These are phyloP conservation scores for Bimuria novae-zelandiae DNA, from an alignment of 2,329 filamentous ascomycete genomes.

Conservation along the genomic window DNA sequence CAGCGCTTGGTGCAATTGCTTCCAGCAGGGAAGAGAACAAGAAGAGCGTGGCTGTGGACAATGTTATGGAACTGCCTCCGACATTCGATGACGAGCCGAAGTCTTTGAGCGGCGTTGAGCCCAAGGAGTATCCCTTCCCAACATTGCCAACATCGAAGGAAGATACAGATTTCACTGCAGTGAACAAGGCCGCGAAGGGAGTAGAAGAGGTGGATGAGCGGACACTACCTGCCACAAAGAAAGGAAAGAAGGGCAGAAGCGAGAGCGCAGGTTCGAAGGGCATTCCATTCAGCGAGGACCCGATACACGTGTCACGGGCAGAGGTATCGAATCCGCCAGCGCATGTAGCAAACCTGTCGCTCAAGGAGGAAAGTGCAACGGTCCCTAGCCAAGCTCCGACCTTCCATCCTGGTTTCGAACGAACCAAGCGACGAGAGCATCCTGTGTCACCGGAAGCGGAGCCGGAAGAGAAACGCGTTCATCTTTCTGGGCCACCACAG, in stretches of 20 bases:
- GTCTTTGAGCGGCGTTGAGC: constrained; percentile 17
- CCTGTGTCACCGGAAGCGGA: constrained; percentile 39
- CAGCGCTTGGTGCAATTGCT: constrained; percentile 7
- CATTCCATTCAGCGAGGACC: constrained; percentile 5
- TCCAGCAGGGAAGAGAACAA: constrained; percentile 10
- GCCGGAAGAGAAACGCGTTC: constrained; percentile 41
- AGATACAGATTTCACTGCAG: neutral
- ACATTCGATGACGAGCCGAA: constrained; percentile 24
- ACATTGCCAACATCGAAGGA: constrained; percentile 16
- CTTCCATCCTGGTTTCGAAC: constrained; percentile 20
- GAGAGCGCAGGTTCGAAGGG: constrained; percentile 24
- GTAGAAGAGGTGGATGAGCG: constrained; percentile 30
- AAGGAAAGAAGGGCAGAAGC: constrained; percentile 41
- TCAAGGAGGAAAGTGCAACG: constrained; percentile 2
- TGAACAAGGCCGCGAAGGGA: constrained; percentile 14
- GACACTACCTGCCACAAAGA: constrained; percentile 50
- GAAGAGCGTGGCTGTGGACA: constrained; percentile 5
- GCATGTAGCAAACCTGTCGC: constrained; percentile 4
- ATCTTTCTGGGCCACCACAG: constrained; percentile 25
- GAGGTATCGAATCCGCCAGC: constrained; percentile 20
- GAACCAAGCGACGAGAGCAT: constrained; percentile 40
- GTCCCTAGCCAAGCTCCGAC: constrained; percentile 10
- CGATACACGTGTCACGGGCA: constrained; percentile 22
- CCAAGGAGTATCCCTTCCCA: constrained; percentile 37
- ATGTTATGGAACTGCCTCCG: constrained; percentile 13